A percentile compares a stretch with the other conserved stretches of the same genome.
Conservation (phyloP, 129 eudicot genomes). For the Tanacetum coccineum region DNA sequence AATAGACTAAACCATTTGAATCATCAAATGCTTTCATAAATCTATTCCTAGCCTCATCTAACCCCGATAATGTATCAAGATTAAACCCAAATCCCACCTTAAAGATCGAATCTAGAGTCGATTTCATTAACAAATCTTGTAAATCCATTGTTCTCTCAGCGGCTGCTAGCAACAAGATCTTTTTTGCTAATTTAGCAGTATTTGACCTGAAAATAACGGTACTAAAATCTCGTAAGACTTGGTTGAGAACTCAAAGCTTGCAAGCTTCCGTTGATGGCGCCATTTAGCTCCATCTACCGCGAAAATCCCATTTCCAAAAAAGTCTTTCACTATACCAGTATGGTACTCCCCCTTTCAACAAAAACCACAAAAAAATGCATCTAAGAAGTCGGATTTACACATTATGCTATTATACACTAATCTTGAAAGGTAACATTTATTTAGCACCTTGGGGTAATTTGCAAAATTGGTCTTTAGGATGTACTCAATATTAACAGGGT, state of each 20-base stretch:
- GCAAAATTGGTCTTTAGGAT: constrained; percentile 52
- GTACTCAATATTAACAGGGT: constrained; percentile 23
- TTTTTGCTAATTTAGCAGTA: constrained; percentile 38
- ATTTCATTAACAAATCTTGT: constrained; percentile 31
- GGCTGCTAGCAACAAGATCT: constrained; percentile 22
- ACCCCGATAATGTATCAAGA: constrained; percentile 3
- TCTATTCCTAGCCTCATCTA: neutral
- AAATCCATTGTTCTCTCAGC: constrained; percentile 32
- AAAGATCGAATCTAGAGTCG: constrained; percentile 10
- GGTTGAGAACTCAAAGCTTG: constrained; percentile 53
- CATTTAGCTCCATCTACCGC: constrained; percentile 55
- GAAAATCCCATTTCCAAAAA: constrained; percentile 66
- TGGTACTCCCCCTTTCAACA: constrained; percentile 36
- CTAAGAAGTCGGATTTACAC: neutral
- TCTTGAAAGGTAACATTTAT: neutral
- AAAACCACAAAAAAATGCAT: neutral
- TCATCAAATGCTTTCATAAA: constrained; percentile 1
- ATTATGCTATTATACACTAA: neutral
- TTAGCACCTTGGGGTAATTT: constrained; percentile 44
- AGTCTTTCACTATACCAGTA: constrained; percentile 31
- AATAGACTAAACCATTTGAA: constrained; percentile 3
- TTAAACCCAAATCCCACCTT: constrained; percentile 12
- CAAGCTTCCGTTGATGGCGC: constrained; percentile 62
- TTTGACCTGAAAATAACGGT: constrained; percentile 34
- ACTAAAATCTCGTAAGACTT: constrained; percentile 46